These are phyloP conservation scores for Tephrocybe sp. DNA, from an alignment of 768 basidiomycete genomes.

Conservation along the genomic window DNA sequence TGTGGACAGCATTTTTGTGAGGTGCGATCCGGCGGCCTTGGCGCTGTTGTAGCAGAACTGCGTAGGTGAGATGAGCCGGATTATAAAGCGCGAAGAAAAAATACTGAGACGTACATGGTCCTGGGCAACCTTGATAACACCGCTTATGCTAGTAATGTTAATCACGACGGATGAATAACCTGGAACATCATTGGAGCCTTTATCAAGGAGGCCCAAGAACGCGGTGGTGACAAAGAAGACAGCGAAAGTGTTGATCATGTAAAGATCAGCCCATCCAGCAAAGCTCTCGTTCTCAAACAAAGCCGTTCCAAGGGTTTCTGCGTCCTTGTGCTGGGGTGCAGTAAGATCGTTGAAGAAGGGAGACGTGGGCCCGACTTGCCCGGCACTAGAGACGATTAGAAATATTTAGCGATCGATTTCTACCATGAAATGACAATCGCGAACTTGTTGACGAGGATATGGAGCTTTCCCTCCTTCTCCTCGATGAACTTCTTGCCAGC, in stretches of 20 bases:
- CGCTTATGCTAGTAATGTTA: conserved; percentile 80
- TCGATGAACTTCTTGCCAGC: conserved; percentile 53
- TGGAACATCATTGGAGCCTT: conserved; percentile 60
- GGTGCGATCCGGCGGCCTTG: conserved; percentile 74
- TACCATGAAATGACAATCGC: conserved; percentile 13
- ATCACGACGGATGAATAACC: conserved; percentile 67
- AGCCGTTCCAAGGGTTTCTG: conserved; percentile 65
- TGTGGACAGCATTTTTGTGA: conserved; percentile 77
- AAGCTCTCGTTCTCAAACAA: conserved; percentile 69
- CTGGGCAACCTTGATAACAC: conserved; percentile 67
- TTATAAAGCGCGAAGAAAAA: not conserved
- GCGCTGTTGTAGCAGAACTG: conserved; percentile 84
- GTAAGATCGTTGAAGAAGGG: conserved; percentile 55
- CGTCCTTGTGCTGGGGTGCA: conserved; percentile 59
- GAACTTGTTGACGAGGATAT: conserved; percentile 84
- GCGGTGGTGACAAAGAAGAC: conserved; percentile 76
- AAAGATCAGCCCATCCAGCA: conserved; percentile 63
- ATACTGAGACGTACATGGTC: conserved; percentile 66
- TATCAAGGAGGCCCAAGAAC: conserved; percentile 73
- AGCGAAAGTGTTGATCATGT: conserved; percentile 71
- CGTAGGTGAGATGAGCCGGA: not conserved
- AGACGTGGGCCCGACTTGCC: conserved; percentile 67
- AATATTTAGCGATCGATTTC: not conserved
- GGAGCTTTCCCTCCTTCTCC: conserved; percentile 65
- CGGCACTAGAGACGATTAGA: conserved; percentile 58